phyloP scores from a whole-genome alignment of 2,329 filamentous ascomycete species.

The Fusarium papillatum region DNA sequence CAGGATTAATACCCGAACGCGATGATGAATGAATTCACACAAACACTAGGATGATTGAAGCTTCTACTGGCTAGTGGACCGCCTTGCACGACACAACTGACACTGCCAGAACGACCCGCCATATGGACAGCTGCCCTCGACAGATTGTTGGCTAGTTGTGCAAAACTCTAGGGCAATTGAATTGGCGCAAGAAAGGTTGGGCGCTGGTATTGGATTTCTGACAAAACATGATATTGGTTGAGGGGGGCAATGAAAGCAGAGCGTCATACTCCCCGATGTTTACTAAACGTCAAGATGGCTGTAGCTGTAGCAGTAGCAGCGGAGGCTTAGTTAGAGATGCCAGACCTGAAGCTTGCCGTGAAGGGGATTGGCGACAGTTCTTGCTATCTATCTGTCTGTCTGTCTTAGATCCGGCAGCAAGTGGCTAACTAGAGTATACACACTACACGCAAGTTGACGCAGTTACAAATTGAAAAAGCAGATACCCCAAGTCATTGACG shows the following conservation, averaged over 20 bases:
- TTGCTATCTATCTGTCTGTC: background rate
- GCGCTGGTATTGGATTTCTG: conserved; percentile 6
- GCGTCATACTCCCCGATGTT: conserved; percentile 7
- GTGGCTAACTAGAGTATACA: conserved; percentile 39
- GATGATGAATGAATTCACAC: conserved; percentile 25
- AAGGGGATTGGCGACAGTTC: conserved; percentile 7
- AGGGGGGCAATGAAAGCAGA: conserved; percentile 3
- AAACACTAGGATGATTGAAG: conserved; percentile 23
- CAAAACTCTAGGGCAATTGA: conserved; percentile 1
- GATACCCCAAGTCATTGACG: conserved; percentile 38
- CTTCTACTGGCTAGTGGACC: conserved; percentile 9
- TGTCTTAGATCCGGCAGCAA: conserved; percentile 25
- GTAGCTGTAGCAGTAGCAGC: conserved; percentile 4
- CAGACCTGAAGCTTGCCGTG: conserved; percentile 21
- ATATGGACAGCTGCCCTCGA: background rate
- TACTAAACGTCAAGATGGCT: conserved; percentile 13
- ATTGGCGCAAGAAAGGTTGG: background rate
- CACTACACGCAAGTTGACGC: conserved; percentile 36
- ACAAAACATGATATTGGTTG: conserved; percentile 1
- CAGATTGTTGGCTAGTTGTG: conserved; percentile 7
- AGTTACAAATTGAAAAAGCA: conserved; percentile 37
- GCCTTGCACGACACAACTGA: background rate
- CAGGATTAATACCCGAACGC: conserved; percentile 41
- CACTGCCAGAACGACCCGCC: background rate
- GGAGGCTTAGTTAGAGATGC: conserved; percentile 16